Evolutionary conservation across 2,329 filamentous ascomycete species (phyloP).

Genomic region (Malbranchea cinnamomea): DNA sequence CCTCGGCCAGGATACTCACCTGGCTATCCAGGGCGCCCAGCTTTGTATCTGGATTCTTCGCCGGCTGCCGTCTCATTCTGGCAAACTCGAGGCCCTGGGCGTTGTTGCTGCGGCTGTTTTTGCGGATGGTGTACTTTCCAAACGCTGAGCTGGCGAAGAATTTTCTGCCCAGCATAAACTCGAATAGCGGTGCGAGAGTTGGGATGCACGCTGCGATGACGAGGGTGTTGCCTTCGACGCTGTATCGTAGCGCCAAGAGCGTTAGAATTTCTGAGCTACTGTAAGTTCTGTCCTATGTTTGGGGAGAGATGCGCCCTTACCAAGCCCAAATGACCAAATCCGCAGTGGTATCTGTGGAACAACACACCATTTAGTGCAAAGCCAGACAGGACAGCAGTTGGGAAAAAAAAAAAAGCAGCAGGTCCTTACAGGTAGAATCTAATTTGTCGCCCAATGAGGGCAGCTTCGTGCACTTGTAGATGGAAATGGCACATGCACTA

Average conservation of each 20-base stretch:
- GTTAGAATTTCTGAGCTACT: no score
- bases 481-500: constrained; percentile 20
- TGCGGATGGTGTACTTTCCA: neutral
- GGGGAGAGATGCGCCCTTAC: constrained; percentile 13
- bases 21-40: constrained; percentile 1
- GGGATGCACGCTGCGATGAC: constrained; percentile 24
- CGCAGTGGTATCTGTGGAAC: constrained; percentile 22
- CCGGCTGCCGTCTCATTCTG: neutral
- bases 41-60: neutral
- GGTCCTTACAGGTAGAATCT: constrained; percentile 19
- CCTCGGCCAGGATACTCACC: constrained; percentile 1
- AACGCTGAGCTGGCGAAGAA: neutral
- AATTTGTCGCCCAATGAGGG: constrained; percentile 13
- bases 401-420: neutral
- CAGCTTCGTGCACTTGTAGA: constrained; percentile 20
- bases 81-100: neutral
- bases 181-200: constrained; percentile 19
- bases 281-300: no score
- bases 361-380: neutral
- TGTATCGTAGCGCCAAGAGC: constrained; percentile 1
- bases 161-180: constrained; percentile 6
- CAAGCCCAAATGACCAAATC: constrained; percentile 34
- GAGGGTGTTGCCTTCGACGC: constrained; percentile 20
- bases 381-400: no score
- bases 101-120: neutral